Evolutionary conservation across 305 asterid species (phyloP).

Genomic region (Fraxinus nigra): DNA sequence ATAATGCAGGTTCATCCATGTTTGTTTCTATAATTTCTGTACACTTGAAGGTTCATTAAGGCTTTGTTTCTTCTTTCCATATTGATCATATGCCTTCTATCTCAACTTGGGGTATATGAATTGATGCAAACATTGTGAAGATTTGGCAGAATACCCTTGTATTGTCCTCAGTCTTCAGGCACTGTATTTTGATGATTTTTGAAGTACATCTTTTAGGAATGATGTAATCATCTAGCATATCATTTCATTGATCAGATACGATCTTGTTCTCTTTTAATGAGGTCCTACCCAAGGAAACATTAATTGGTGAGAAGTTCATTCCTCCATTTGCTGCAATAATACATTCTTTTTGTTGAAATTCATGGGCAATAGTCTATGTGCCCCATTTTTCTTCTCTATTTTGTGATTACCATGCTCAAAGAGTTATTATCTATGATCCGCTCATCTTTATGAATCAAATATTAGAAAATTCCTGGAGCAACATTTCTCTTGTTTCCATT

Average conservation of each 20-base stretch:
- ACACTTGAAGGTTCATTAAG: background rate
- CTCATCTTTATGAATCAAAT: background rate
- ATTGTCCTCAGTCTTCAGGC: background rate
- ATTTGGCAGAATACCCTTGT: background rate
- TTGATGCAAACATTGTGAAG: background rate
- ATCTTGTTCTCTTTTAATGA: background rate
- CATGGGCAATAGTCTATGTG: background rate
- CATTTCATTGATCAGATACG: background rate
- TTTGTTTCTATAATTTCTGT: background rate
- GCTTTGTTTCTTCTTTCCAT: background rate
- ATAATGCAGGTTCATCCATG: constrained; percentile 17
- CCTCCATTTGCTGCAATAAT: background rate
- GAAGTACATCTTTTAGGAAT: constrained; percentile 1
- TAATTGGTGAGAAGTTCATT: background rate
- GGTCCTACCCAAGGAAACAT: background rate
- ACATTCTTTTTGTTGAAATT: background rate
- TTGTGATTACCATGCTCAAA: background rate
- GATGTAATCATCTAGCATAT: background rate
- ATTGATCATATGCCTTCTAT: background rate
- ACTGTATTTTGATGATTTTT: background rate
- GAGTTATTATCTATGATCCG: background rate
- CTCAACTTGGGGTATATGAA: background rate
- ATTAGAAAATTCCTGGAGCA: background rate
- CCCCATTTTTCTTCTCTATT: background rate
- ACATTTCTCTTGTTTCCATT: background rate